Base-by-base conservation (phyloP, 202 grass and related monocot genomes). In the Thinopyrum obtusiflorum region DNA sequence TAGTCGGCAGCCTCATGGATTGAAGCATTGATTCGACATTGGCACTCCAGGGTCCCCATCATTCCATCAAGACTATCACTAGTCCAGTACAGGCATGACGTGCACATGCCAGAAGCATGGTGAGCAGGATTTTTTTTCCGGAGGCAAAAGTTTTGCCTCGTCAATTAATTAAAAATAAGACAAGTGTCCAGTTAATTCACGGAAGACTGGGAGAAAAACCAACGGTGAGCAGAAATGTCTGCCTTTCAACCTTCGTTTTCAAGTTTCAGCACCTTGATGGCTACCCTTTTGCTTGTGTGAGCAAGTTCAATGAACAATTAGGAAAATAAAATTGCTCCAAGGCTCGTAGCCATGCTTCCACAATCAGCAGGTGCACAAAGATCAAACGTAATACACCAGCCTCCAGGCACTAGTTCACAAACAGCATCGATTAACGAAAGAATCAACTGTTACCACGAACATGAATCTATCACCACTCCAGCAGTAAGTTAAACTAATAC, bases 401-500 rank as follows among this genome's bases (percentile, higher is more conserved):
- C 29, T 31, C 0, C 9, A 73, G 14, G 5, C 6, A 33, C 26
- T 6, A 21, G 27, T 68, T 39, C 61, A 9, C 2, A 77, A 23
- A 11, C 36, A 59, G 20, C 11, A 55, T 20, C 9, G 70, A 40
- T 31, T 11, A 61, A 55, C 51, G 6, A 81, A 81, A 46, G 20
- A 87, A 83, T 64, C 55, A 70, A 53, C 13, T 14, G 20, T 69
- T 32, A 63, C 79, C 47, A 80, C 46, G 68, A 78, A 20, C 63
- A 77, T 59, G 32, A 37, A 85, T 81, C 70, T 85, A 85, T 73
- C 15, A 25, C 70, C 77, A 72, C 36, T 26, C 46, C 27, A 7
- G 76, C 37, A 55, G 61, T 51, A 76, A 27, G 61, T 84, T 32
- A 79, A 55, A 55, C 49, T 75, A 79, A 73, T 86, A 89, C 80